Conservation (phyloP, 202 grass and related monocot species). For the Setaria viridis region DNA sequence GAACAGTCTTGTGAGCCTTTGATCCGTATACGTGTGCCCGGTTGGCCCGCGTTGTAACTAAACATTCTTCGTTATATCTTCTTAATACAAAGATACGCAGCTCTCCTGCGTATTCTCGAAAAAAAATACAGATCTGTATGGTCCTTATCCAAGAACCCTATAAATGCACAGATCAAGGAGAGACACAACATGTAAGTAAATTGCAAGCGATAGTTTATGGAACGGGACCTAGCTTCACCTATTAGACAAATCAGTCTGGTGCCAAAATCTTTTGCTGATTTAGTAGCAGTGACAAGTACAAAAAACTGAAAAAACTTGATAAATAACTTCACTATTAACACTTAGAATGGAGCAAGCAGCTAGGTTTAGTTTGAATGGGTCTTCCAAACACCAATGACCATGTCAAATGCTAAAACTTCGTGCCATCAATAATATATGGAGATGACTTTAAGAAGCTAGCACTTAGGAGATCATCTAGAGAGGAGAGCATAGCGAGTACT, state of each 20-base stretch:
- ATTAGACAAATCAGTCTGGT: background rate
- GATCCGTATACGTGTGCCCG: too few relatives aligned
- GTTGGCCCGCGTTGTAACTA: too few relatives aligned
- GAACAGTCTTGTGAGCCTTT: too few relatives aligned
- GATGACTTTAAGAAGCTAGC: background rate
- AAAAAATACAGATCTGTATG: background rate
- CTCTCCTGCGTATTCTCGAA: too few relatives aligned
- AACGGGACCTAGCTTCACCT: background rate
- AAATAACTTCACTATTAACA: background rate
- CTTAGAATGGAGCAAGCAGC: background rate
- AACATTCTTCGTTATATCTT: too few relatives aligned
- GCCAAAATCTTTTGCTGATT: background rate
- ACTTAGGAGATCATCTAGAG: background rate
- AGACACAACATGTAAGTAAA: background rate
- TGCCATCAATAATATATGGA: background rate
- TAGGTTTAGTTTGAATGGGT: background rate
- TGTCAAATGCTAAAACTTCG: background rate
- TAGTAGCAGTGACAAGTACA: background rate
- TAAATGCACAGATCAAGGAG: background rate
- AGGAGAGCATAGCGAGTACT: background rate
- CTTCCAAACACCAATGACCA: background rate
- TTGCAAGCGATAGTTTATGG: background rate
- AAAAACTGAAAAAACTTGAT: background rate
- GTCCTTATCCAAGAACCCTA: background rate
- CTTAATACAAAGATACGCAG: too few relatives aligned